Percentiles rank a stretch among this genome's conserved stretches.
Evolutionary conservation across 1,139 yeast species (phyloP).

Genomic region (Magnusiomyces suaveolens): DNA sequence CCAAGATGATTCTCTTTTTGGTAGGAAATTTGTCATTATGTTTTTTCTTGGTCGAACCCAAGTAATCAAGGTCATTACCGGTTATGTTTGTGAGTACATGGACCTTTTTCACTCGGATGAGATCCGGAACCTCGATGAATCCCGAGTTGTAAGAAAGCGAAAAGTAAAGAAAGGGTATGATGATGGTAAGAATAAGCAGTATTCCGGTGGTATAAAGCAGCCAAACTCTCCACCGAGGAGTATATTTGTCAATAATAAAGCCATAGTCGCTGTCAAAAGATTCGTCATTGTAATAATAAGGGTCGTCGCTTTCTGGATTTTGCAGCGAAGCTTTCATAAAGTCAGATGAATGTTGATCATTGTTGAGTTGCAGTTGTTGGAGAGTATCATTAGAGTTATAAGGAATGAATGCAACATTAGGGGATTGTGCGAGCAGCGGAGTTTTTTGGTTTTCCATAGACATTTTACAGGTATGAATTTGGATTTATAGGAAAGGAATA

Average conservation of each 20-base stretch:
- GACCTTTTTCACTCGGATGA: not conserved
- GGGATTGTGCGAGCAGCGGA: not conserved
- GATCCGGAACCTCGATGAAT: not conserved
- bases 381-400: too few species aligned
- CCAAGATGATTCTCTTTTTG: slow-evolving; percentile 38
- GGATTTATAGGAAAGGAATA: not conserved
- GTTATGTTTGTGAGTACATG: not conserved
- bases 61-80: not conserved
- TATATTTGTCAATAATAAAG: not conserved
- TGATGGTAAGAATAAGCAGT: not conserved
- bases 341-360: not conserved
- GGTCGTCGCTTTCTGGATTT: not conserved
- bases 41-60: not conserved
- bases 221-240: not conserved
- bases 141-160: not conserved
- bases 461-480: not conserved
- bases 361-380: not conserved
- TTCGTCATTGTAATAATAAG: not conserved
- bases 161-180: not conserved
- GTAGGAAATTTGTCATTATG: not conserved
- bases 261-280: not conserved
- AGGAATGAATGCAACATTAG: too few species aligned
- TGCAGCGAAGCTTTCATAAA: not conserved
- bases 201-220: not conserved
- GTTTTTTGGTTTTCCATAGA: not conserved